phyloP scores from a whole-genome alignment of 768 basidiomycete species.

The Multifurca ochricompacta region DNA sequence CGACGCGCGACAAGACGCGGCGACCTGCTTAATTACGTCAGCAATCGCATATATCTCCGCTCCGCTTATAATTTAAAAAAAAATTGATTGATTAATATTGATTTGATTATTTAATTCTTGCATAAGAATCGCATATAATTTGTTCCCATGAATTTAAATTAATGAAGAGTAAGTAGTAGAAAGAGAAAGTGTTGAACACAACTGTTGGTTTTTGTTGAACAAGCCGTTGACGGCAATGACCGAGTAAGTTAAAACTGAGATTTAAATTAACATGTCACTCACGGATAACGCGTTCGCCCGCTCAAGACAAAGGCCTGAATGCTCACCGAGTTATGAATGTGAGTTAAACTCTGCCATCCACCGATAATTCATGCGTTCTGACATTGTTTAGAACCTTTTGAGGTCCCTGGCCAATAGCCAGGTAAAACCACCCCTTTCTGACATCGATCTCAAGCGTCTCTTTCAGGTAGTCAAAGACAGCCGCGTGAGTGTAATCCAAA shows the following conservation, averaged over 20 bases:
- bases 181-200: too few relatives aligned
- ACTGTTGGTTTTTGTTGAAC: too few relatives aligned
- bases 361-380: conserved; percentile 16
- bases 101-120: background rate
- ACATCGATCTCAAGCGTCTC: conserved; percentile 72
- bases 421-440: conserved; percentile 48
- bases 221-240: background rate
- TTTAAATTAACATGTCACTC: conserved; percentile 24
- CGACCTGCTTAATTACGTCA: conserved; percentile 14
- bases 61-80: background rate
- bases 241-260: conserved; percentile 23
- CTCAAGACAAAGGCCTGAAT: conserved; percentile 26
- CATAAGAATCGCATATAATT: background rate
- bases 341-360: conserved; percentile 28
- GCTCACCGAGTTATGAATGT: conserved; percentile 32
- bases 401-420: conserved; percentile 77
- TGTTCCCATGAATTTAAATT: background rate
- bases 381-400: conserved; percentile 65
- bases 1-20: conserved; percentile 14
- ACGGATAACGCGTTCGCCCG: conserved; percentile 24
- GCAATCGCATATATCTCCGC: background rate
- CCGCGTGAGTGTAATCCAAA: conserved; percentile 53
- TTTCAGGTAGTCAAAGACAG: conserved; percentile 81
- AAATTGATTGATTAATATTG: background rate
- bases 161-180: too few relatives aligned